Base-by-base conservation (phyloP, 169 alveolate species). In the Plasmodium blacklocki region DNA sequence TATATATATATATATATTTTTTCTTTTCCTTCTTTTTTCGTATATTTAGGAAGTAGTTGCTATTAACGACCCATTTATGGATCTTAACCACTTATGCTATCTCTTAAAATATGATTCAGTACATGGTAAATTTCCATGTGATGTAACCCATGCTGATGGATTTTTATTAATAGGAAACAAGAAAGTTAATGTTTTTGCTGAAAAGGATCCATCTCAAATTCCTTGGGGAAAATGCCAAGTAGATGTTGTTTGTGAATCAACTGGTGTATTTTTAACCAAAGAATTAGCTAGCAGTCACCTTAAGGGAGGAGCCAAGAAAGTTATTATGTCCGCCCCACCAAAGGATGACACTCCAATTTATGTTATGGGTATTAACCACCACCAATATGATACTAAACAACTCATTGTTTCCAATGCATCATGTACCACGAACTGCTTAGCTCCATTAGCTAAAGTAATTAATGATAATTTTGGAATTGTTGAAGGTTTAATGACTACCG, bases 401-500 rank as follows among this genome's bases (percentile, higher is more conserved):
- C 89, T 95, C 91, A 98, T 98, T 21, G 99, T 98, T 56, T 98
- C 99, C 60, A 99, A 99, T 95, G 99, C 99, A 67, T 98, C 99
- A 88, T 99, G 99, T 98, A 99, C 99, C 39, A 98, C 99, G 66
- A 99, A 99, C 96, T 98, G 99, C 94, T 95, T 99, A 63, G 99
- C 99, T 19, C 99, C 99, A 56, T 91, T 99, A 21, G 99, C 99
- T 67, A 98, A 99, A 97, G 99, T 99, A 58, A 76, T 99, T 89
- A 88, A 99, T 93, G 99, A 98, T 88, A 97, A 97, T 92, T 98
- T 97, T 94, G 99, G 99, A 39, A 98, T 99, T 78, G 98, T 93
- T 71, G 99, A 98, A 94, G 99, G 99, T 43, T 96, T 98, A 60
- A 98, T 99, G 99, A 98, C 99, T 86, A 99, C 99, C n/a, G 99